Evolutionary conservation across 2,329 filamentous ascomycete genomes (phyloP), one percentile per base, ranked within the genome.

Genomic region (Penicillium sp.): DNA sequence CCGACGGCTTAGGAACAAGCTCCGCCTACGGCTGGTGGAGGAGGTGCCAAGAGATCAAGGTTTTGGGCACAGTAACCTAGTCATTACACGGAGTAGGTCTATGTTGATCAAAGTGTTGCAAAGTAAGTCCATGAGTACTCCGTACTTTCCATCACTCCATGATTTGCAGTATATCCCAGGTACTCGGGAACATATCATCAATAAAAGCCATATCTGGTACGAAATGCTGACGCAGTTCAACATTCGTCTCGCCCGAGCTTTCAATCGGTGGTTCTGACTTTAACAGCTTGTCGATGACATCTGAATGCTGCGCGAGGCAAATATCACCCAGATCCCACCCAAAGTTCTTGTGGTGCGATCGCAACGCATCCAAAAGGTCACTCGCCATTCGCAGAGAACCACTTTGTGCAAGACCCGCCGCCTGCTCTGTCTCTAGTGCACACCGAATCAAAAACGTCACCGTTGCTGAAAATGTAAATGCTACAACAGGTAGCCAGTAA

Each of bases 251-350:
- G 13, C 27, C 31, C 0, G 45, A 19, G 12, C 40, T 33, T 12
- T 43, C 21, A 3, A 19, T 41, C 6, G 29, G 38, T n/a, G 52
- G 50, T 1, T n/a, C 38, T 13, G 56, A 61, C 9, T n/a, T 61
- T 45, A 60, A 50, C 23, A 73, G 60, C 62, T 77, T 82, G 31
- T 82, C 78, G 0, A 83, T 71, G 13, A 82, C 66, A 12, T 82
- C 80, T 6, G 72, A 69, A 59, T 82, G 78, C 48, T 82, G 78
- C 0, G 75, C 73, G 1, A 84, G 67, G 58, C 81, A 83, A 5
- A 81, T 73, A 48, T 83, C 80, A 0, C 75, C 81, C 1, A 84
- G 67, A 58, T 84, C 81, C 82, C 82, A 84, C 0, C 64, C 70
- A 43, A 68, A 70, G 6, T 71, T 66, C 19, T 77, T 69, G 2